Base-by-base conservation (phyloP, 2,329 filamentous ascomycete species). In the Phaeoacremonium minimum region DNA sequence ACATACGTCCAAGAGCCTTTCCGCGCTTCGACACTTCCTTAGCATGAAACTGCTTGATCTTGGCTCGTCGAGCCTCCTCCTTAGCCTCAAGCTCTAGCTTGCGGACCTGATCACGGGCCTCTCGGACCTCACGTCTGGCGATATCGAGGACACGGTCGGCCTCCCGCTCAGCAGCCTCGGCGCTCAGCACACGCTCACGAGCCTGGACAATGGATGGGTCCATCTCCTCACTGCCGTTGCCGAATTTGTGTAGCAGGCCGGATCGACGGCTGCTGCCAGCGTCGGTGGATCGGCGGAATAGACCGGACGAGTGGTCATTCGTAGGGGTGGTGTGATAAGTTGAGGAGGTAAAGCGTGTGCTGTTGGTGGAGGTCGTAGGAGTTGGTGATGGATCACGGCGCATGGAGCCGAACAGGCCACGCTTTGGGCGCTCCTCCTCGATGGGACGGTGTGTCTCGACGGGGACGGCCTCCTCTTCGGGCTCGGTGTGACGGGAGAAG, bases 1-100 rank as follows among this genome's bases (percentile, higher is more conserved):
- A 78, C 75, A 64, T 67, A 83, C 80, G 75, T 38, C 82, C 81
- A 40, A 85, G 72, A n/a, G 74, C 71, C 58, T 80, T 79, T n/a
- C 77, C 80, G 35, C 80, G 68, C 75, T 83, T 85, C 6, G 75
- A 79, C 18, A 85, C 71, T 50, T 77, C 74, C 47, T 67, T 71
- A 2, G 80, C 82, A 51, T 85, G 76, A 35, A 70, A 67, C 58
- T 82, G 72, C 72, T 86, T 85, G 35, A 85, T 75, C 69, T 78
- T 82, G 2, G 81, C 81, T 29, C 73, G 57, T 15, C 80, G 64
- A 3, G 80, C 75, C 52, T 83, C 78, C 58, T 83, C 79, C 47
- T 69, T 69, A 2, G 81, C 81, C 61, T 86, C 83, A 35, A 69
- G 55, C 64, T 85, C 82, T 4, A 86, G 59, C 12, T 67, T 59